phyloP scores from a whole-genome alignment of 352 stramenopile species.

The Ophiocytium majus region DNA sequence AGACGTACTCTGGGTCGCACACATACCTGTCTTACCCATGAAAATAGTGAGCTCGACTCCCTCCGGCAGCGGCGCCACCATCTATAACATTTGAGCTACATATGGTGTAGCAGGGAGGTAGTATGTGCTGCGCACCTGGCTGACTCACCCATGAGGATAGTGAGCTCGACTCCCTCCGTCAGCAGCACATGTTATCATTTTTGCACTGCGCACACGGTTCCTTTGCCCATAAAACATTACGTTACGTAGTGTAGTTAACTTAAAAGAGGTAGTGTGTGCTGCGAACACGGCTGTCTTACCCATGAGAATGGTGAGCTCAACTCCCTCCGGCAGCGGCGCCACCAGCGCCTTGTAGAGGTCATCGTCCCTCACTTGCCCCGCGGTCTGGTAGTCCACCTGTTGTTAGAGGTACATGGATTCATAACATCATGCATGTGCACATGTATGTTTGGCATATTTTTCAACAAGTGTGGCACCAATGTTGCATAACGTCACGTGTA shows the following conservation, averaged over 20 bases:
- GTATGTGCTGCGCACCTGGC: not conserved
- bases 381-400: constrained; percentile 40
- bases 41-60: constrained; percentile 45
- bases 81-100: too few species aligned
- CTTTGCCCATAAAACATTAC: too few species aligned
- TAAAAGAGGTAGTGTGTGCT: not conserved
- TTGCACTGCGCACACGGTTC: too few species aligned
- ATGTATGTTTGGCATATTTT: too few species aligned
- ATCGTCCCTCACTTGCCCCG: constrained; percentile 49
- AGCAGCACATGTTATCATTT: too few species aligned
- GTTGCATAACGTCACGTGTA: too few species aligned
- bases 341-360: constrained; percentile 48
- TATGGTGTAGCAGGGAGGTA: not conserved
- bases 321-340: constrained; percentile 36
- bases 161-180: too few species aligned
- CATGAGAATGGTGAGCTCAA: constrained; percentile 46
- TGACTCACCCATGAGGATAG: too few species aligned
- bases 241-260: too few species aligned
- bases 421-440: too few species aligned
- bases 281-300: not conserved
- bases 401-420: too few species aligned
- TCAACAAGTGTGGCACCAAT: too few species aligned
- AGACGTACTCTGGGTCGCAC: not conserved
- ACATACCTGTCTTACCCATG: constrained; percentile 15
- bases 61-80: constrained; percentile 40